These are phyloP conservation scores for Exophiala calicioides DNA, from an alignment of 2,329 filamentous ascomycete species.

Conservation along the genomic window DNA sequence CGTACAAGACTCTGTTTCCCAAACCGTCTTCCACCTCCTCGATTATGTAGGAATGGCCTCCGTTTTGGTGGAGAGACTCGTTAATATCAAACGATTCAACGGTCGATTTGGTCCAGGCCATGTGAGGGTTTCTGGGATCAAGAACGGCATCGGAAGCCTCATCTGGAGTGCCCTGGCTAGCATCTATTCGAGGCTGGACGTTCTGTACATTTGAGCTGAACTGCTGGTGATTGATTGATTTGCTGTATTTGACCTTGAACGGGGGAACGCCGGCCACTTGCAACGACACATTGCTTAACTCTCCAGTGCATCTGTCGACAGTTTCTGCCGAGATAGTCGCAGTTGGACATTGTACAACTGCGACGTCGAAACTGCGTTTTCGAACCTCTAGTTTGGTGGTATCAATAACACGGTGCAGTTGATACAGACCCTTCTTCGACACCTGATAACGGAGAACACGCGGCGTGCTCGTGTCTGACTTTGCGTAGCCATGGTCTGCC, in stretches of 20 bases:
- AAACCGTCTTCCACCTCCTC: slow-evolving; percentile 90
- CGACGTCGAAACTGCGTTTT: slow-evolving; percentile 70
- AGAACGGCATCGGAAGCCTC: slow-evolving; percentile 60
- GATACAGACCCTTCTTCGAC: slow-evolving; percentile 86
- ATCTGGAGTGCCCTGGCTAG: slow-evolving; percentile 71
- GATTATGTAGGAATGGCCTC: slow-evolving; percentile 85
- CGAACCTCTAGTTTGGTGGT: slow-evolving; percentile 93
- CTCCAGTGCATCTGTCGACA: slow-evolving; percentile 74
- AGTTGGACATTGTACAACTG: slow-evolving; percentile 82
- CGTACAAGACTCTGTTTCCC: slow-evolving; percentile 80
- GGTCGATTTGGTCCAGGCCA: slow-evolving; percentile 77
- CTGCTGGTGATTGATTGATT: slow-evolving; percentile 79
- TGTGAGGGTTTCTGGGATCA: slow-evolving; percentile 49
- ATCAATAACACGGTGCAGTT: slow-evolving; percentile 81
- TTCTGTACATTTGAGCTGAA: slow-evolving; percentile 89
- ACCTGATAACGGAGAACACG: slow-evolving; percentile 71
- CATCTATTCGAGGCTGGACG: slow-evolving; percentile 83
- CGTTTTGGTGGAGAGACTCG: slow-evolving; percentile 78
- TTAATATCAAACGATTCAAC: slow-evolving; percentile 80
- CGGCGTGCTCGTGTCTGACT: slow-evolving; percentile 53
- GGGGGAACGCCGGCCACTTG: slow-evolving; percentile 87
- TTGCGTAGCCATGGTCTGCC: slow-evolving; percentile 59
- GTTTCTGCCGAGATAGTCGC: slow-evolving; percentile 69
- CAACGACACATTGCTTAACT: slow-evolving; percentile 81
- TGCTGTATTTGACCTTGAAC: slow-evolving; percentile 88